These are phyloP conservation scores for Parathielavia appendiculata DNA, from an alignment of 495 filamentous ascomycete genomes.

Conservation along the genomic window DNA sequence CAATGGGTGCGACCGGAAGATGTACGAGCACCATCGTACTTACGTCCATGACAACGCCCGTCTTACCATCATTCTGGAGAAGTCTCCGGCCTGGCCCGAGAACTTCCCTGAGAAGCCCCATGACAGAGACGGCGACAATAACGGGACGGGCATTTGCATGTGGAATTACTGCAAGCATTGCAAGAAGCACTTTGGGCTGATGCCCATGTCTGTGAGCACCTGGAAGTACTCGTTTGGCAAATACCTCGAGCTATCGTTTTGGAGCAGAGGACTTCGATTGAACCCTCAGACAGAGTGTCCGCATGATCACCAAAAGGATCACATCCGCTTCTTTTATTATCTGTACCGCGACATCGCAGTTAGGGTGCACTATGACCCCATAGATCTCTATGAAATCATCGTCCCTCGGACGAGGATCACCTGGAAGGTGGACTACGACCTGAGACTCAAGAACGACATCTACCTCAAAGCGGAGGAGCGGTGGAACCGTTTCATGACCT, in stretches of 20 bases:
- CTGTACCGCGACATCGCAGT: conserved; percentile 66
- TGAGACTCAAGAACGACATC: conserved; percentile 87
- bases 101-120: conserved; percentile 41
- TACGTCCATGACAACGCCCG: conserved; percentile 97
- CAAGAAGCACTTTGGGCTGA: conserved; percentile 78
- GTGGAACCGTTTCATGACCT: conserved; percentile 77
- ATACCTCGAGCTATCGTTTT: conserved; percentile 94
- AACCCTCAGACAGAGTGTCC: conserved; percentile 73
- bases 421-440: conserved; percentile 94
- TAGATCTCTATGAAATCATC: conserved; percentile 91
- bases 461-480: conserved; percentile 72
- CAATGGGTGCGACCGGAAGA: conserved; percentile 80
- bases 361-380: conserved; percentile 84
- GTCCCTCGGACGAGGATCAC: conserved; percentile 85
- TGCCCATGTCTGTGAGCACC: conserved; percentile 89
- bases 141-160: conserved; percentile 75
- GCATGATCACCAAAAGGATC: conserved; percentile 88
- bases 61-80: conserved; percentile 81
- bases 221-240: conserved; percentile 99
- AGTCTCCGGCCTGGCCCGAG: conserved; percentile 44
- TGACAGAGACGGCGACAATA: conserved; percentile 36
- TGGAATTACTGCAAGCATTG: conserved; percentile 96
- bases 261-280: conserved; percentile 77
- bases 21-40: conserved; percentile 91
- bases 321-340: conserved; percentile 87